Conservation (phyloP, 345 rosid species). For the Jatropha curcas region DNA sequence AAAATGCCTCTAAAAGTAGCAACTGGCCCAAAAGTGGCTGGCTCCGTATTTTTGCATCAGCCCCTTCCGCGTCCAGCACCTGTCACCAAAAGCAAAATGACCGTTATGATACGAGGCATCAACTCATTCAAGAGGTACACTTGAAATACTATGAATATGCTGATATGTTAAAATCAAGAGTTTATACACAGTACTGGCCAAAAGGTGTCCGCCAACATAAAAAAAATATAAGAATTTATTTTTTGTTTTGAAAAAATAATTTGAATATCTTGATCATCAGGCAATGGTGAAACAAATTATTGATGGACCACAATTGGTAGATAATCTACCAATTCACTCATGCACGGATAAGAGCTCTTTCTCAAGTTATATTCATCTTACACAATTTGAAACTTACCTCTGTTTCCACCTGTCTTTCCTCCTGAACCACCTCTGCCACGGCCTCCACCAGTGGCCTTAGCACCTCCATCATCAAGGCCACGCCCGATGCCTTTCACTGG, state of each 20-base stretch:
- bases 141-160: not conserved
- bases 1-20: slow-evolving; percentile 43
- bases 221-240: not conserved
- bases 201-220: not conserved
- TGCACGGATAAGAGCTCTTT: not conserved
- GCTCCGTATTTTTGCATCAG: slow-evolving; percentile 16
- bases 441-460: slow-evolving; percentile 62
- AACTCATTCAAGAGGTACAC: not conserved
- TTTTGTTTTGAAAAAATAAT: not conserved
- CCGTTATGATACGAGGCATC: not conserved
- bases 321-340: not conserved
- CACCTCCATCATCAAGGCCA: slow-evolving; percentile 67
- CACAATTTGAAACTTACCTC: slow-evolving; percentile 37
- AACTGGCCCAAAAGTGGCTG: slow-evolving; percentile 18
- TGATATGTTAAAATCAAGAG: not conserved
- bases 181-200: not conserved
- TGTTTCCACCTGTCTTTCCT: slow-evolving; percentile 54
- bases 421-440: slow-evolving; percentile 71
- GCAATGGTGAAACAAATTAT: not conserved
- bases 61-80: slow-evolving; percentile 68
- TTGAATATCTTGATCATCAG: not conserved
- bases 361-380: not conserved
- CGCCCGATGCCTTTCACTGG: slow-evolving; percentile 63
- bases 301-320: not conserved
- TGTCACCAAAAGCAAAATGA: slow-evolving; percentile 26